phyloP scores from a whole-genome alignment of 768 basidiomycete species.

The Imleria badia region DNA sequence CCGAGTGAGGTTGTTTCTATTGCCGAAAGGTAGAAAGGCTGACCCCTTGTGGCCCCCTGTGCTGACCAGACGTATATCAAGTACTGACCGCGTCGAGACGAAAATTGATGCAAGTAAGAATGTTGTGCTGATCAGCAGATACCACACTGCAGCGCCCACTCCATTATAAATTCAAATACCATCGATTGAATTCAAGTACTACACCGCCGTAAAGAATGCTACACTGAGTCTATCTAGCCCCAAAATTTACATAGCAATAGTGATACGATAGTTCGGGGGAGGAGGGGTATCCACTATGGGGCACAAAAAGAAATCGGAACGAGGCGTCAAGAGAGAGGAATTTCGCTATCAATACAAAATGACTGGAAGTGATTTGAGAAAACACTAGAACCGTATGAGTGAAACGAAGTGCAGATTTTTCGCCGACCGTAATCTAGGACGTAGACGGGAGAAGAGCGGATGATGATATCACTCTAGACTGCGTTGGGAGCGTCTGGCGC shows the following conservation, averaged over 20 bases:
- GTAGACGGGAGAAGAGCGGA: neutral
- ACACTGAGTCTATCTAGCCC: slow-evolving; percentile 27
- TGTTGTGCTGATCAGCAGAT: too few species aligned
- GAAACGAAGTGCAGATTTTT: neutral
- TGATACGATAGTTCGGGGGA: slow-evolving; percentile 12
- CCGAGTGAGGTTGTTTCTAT: too few species aligned
- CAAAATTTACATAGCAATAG: slow-evolving; percentile 24
- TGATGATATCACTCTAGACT: slow-evolving; percentile 2
- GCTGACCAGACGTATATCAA: too few species aligned
- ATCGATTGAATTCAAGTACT: neutral
- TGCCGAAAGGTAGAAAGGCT: too few species aligned
- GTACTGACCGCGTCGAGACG: too few species aligned
- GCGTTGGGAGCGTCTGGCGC: slow-evolving; percentile 17
- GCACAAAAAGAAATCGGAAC: neutral
- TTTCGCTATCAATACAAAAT: slow-evolving; percentile 31
- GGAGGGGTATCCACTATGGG: slow-evolving; percentile 20
- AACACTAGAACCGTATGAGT: neutral
- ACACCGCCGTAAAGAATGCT: slow-evolving; percentile 9
- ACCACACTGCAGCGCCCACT: too few species aligned
- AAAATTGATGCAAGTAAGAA: too few species aligned
- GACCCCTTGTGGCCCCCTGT: too few species aligned
- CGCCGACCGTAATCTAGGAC: neutral
- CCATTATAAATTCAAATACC: neutral
- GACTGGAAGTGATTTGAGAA: slow-evolving; percentile 1
- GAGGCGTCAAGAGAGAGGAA: neutral